phyloP scores from a whole-genome alignment of 2,329 filamentous ascomycete genomes.

The Fusarium torreyae region DNA sequence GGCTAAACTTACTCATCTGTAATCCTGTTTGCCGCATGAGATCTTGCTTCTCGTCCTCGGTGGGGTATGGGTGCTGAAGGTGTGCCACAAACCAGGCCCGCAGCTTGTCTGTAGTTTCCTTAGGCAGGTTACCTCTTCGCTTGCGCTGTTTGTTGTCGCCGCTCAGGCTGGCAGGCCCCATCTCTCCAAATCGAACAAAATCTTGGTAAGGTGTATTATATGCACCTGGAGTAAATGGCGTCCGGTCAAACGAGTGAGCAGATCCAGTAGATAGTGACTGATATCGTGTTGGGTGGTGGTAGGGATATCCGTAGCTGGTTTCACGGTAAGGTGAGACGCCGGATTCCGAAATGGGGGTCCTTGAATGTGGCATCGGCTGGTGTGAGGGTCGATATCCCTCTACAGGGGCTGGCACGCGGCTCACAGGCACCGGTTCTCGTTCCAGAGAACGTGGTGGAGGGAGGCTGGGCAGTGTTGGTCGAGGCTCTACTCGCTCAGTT shows the following conservation, averaged over 20 bases:
- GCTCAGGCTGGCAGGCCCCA: conserved; percentile 56
- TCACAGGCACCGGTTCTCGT: conserved; percentile 52
- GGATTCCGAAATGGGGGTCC: conserved; percentile 53
- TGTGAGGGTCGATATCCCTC: conserved; percentile 57
- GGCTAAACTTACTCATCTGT: conserved; percentile 77
- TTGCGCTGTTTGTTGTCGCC: conserved; percentile 69
- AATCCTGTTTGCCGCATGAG: conserved; percentile 83
- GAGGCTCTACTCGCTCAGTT: conserved; percentile 55
- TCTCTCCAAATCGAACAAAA: conserved; percentile 60
- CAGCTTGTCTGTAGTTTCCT: conserved; percentile 87
- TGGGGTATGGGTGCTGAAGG: conserved; percentile 86
- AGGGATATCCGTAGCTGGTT: conserved; percentile 56
- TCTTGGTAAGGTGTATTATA: conserved; percentile 62
- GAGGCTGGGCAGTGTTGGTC: conserved; percentile 60
- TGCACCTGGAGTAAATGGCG: conserved; percentile 59
- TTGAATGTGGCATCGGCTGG: conserved; percentile 43
- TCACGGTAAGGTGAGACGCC: conserved; percentile 53
- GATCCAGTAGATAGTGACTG: conserved; percentile 65
- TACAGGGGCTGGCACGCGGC: conserved; percentile 52
- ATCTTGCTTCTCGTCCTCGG: conserved; percentile 88
- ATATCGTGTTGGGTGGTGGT: conserved; percentile 61
- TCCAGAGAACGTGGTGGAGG: conserved; percentile 58
- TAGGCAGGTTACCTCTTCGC: conserved; percentile 89
- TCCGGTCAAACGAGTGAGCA: conserved; percentile 60
- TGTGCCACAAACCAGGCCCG: conserved; percentile 86